Percentiles rank a stretch among this genome's conserved stretches.
Conservation (phyloP, 257 asterid species). For the Plantago major region DNA sequence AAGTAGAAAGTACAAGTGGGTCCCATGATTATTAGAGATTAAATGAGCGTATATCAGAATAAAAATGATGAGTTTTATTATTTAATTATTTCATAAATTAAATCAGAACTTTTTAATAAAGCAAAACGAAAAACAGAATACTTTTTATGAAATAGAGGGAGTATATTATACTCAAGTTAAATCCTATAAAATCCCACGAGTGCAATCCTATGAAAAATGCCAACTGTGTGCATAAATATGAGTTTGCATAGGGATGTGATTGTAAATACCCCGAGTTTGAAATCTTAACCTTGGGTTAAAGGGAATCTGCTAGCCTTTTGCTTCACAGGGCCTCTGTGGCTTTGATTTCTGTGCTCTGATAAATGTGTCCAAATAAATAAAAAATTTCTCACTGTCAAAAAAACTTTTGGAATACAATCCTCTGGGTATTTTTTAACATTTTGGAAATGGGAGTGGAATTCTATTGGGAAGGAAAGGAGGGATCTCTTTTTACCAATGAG, state of each 20-base stretch:
- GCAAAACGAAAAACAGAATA: too few relatives aligned
- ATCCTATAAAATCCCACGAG: too few relatives aligned
- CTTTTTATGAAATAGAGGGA: too few relatives aligned
- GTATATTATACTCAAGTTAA: too few relatives aligned
- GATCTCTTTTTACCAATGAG: not conserved
- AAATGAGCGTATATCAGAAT: too few relatives aligned
- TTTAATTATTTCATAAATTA: too few relatives aligned
- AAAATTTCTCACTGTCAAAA: slow-evolving; percentile 22
- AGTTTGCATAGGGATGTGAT: slow-evolving; percentile 21
- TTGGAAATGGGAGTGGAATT: slow-evolving; percentile 10
- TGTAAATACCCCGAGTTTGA: not conserved
- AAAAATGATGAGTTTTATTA: too few relatives aligned
- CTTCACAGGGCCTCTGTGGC: slow-evolving; percentile 10
- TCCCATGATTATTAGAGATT: too few relatives aligned
- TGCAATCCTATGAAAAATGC: too few relatives aligned
- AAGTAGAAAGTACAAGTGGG: too few relatives aligned
- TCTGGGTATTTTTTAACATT: slow-evolving; percentile 17
- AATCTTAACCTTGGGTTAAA: slow-evolving; percentile 31
- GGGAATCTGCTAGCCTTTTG: slow-evolving; percentile 30
- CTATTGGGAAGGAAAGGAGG: not conserved
- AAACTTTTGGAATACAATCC: slow-evolving; percentile 14
- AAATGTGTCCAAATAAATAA: slow-evolving; percentile 9
- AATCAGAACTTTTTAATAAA: too few relatives aligned
- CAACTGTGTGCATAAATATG: not conserved
- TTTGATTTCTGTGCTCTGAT: slow-evolving; percentile 20